Conservation (phyloP, 2,329 filamentous ascomycete species). For the Tolypocladium ovalisporum region DNA sequence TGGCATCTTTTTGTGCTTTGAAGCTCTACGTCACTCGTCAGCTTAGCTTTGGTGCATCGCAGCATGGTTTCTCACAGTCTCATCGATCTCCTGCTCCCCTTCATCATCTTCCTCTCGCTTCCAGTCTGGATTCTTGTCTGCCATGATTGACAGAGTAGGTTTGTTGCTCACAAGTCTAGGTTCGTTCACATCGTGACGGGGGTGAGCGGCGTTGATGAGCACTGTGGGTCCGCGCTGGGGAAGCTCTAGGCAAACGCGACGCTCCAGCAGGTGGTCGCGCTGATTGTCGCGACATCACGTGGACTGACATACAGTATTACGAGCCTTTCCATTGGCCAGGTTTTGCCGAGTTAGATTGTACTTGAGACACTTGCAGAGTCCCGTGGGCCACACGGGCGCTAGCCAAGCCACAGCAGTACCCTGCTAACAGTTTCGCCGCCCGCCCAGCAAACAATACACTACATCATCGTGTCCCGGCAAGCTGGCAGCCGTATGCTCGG, state of each 20-base stretch:
- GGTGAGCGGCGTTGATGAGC: not conserved
- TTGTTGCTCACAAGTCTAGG: slow-evolving; percentile 1
- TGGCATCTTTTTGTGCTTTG: slow-evolving; percentile 89
- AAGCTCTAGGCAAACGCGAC: slow-evolving; percentile 22
- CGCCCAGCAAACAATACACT: not conserved
- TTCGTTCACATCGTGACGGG: not conserved
- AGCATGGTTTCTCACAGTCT: slow-evolving; percentile 37
- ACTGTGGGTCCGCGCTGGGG: slow-evolving; percentile 4
- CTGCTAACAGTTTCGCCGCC: not conserved
- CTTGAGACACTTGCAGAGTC: not conserved
- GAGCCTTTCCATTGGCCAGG: slow-evolving; percentile 14
- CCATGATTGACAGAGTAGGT: slow-evolving; percentile 13
- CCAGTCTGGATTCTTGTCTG: slow-evolving; percentile 28
- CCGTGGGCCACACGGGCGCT: not conserved
- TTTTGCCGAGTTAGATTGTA: slow-evolving; percentile 4
- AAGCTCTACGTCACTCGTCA: slow-evolving; percentile 50
- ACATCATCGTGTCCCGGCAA: slow-evolving; percentile 2
- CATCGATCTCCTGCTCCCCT: slow-evolving; percentile 47
- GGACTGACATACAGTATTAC: slow-evolving; percentile 9
- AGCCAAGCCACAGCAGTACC: not conserved
- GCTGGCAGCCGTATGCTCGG: not conserved
- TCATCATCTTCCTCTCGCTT: slow-evolving; percentile 53
- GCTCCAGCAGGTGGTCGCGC: slow-evolving; percentile 10
- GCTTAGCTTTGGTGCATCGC: not conserved
- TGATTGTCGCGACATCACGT: slow-evolving; percentile 20